phyloP scores from a whole-genome alignment of 352 stramenopile species.

The Elongisporangium prolatum region DNA sequence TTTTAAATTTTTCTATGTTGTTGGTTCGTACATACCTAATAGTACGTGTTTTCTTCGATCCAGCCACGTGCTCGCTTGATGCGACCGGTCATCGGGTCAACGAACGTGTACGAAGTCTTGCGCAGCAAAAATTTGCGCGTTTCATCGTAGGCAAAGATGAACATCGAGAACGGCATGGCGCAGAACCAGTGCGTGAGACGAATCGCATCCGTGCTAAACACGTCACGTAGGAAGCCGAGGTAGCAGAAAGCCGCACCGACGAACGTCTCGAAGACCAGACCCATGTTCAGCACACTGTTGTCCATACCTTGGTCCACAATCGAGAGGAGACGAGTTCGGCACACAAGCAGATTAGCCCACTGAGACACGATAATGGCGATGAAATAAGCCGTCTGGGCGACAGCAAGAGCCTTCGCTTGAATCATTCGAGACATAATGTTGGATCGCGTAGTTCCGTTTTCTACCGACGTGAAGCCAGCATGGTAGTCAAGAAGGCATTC shows the following conservation, averaged over 20 bases:
- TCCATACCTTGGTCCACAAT: constrained; percentile 83
- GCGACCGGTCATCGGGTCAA: constrained; percentile 50
- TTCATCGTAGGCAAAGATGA: constrained; percentile 87
- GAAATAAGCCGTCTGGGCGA: constrained; percentile 82
- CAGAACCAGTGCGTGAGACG: constrained; percentile 81
- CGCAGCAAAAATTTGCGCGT: constrained; percentile 83
- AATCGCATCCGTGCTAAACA: constrained; percentile 72
- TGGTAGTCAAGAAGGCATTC: constrained; percentile 38
- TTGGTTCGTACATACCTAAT: constrained; percentile 25
- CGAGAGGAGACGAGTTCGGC: constrained; percentile 83
- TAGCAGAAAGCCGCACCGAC: constrained; percentile 77
- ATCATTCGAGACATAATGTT: constrained; percentile 83
- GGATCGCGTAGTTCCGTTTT: constrained; percentile 11
- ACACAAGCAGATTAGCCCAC: constrained; percentile 83
- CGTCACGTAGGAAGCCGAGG: constrained; percentile 52
- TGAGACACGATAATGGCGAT: constrained; percentile 76
- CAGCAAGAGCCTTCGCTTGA: constrained; percentile 60
- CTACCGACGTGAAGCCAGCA: constrained; percentile 31
- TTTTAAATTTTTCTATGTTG: neutral
- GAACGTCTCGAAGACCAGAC: constrained; percentile 82
- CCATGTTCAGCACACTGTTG: constrained; percentile 88
- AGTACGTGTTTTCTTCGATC: constrained; percentile 82
- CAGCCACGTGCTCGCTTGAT: constrained; percentile 55
- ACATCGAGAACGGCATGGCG: constrained; percentile 75
- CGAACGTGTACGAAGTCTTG: constrained; percentile 49